These are phyloP conservation scores for Lipomyces yarrowii DNA, from an alignment of 1,139 yeast species.

Conservation along the genomic window DNA sequence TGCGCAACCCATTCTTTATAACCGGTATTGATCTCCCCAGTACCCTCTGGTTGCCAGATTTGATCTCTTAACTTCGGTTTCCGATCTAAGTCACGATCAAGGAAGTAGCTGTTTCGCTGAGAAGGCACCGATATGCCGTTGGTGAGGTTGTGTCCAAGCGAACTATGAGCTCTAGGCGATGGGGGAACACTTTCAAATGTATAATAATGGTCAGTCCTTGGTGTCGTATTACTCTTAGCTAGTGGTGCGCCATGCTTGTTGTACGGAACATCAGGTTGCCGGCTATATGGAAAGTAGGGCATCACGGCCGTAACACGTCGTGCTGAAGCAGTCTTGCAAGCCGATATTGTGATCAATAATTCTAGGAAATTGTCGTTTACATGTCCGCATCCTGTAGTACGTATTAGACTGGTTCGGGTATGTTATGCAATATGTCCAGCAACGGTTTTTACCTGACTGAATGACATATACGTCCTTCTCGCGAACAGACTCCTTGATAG, in stretches of 20 bases:
- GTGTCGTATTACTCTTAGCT: constrained; percentile 43
- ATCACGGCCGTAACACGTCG: constrained; percentile 86
- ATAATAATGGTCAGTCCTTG: constrained; percentile 37
- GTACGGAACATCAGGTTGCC: constrained; percentile 96
- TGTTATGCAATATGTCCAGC: background rate
- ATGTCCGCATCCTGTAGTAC: constrained; percentile 73
- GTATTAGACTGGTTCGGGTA: background rate
- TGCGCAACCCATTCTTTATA: constrained; percentile 96
- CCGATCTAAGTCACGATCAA: constrained; percentile 24
- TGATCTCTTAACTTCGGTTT: constrained; percentile 7
- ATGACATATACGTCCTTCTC: constrained; percentile 93
- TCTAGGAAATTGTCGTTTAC: constrained; percentile 92
- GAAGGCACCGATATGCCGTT: constrained; percentile 11
- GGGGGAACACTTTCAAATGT: constrained; percentile 61
- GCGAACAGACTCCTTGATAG: constrained; percentile 92
- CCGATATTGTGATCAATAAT: constrained; percentile 82
- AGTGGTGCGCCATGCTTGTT: constrained; percentile 67
- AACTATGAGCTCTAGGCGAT: constrained; percentile 26
- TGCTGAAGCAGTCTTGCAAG: constrained; percentile 95
- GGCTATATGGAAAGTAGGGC: constrained; percentile 92
- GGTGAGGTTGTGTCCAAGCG: constrained; percentile 54
- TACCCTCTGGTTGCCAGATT: constrained; percentile 27
- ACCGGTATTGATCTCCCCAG: constrained; percentile 53
- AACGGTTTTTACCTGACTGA: constrained; percentile 24
- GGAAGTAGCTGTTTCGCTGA: constrained; percentile 13